These are phyloP conservation scores for Phytopythium boreale DNA, from an alignment of 352 stramenopile genomes.

Conservation along the genomic window DNA sequence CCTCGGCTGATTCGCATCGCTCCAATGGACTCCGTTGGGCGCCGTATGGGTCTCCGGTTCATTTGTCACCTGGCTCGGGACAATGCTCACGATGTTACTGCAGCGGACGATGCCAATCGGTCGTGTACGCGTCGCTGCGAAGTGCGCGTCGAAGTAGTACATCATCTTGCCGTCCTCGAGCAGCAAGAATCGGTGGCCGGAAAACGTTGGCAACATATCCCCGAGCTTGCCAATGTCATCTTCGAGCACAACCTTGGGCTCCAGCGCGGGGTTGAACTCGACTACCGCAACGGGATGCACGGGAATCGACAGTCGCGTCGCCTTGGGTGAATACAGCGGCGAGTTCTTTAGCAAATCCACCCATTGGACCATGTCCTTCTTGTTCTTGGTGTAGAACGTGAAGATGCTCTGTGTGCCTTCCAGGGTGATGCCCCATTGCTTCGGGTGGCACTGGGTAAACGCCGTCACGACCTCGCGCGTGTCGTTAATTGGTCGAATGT, in stretches of 20 bases:
- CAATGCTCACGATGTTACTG: constrained; percentile 78
- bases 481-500: constrained; percentile 83
- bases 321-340: constrained; percentile 58
- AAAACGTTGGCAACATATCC: constrained; percentile 68
- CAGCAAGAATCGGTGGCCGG: constrained; percentile 66
- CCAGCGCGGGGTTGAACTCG: constrained; percentile 63
- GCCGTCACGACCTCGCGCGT: constrained; percentile 69
- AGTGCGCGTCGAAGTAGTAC: constrained; percentile 64
- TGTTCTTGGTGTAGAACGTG: constrained; percentile 81
- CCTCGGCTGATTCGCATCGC: constrained; percentile 12
- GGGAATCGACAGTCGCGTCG: constrained; percentile 66
- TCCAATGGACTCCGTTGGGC: constrained; percentile 7
- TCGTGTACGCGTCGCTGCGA: constrained; percentile 50
- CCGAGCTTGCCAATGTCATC: constrained; percentile 75
- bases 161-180: constrained; percentile 80
- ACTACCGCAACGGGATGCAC: constrained; percentile 79
- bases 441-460: constrained; percentile 82
- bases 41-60: constrained; percentile 11
- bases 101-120: constrained; percentile 81
- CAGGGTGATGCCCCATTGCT: constrained; percentile 83
- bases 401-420: constrained; percentile 81
- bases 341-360: constrained; percentile 88
- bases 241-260: constrained; percentile 65
- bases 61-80: constrained; percentile 61
- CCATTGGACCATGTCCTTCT: constrained; percentile 81